phyloP scores from a whole-genome alignment of 148 eudicot species.

The Vaccinium macrocarpon region DNA sequence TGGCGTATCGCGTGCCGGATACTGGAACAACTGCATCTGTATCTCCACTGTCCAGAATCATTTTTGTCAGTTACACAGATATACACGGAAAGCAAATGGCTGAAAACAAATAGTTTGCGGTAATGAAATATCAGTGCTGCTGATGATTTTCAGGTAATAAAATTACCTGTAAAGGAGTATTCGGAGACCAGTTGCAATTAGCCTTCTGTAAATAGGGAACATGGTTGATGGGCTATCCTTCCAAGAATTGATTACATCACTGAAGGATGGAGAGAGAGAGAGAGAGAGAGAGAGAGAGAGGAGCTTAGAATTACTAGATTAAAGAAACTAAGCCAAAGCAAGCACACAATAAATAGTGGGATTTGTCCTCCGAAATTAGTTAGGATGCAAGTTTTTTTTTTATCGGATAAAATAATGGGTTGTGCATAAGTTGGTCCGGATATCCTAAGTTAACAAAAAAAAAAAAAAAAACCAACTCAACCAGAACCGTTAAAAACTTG shows the following conservation, averaged over 20 bases:
- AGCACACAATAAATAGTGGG: neutral
- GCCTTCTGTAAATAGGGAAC: slow-evolving; percentile 38
- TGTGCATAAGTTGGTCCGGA: neutral
- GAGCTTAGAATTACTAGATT: neutral
- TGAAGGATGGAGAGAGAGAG: slow-evolving; percentile 9
- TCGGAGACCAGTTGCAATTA: slow-evolving; percentile 28
- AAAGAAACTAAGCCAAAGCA: neutral
- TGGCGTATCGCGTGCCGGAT: slow-evolving; percentile 29
- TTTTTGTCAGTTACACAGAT: neutral
- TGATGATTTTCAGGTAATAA: neutral
- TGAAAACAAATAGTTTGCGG: neutral
- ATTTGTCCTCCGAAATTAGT: neutral
- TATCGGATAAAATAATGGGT: neutral
- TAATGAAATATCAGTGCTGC: neutral
- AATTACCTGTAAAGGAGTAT: slow-evolving; percentile 38
- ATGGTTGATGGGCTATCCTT: slow-evolving; percentile 42
- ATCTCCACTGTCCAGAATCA: slow-evolving; percentile 29
- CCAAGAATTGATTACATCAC: slow-evolving; percentile 27
- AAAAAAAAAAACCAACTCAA: neutral
- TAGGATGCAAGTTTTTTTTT: too few relatives aligned
- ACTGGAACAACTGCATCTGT: slow-evolving; percentile 35
- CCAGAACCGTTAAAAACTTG: neutral
- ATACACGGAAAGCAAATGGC: neutral
- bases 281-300: slow-evolving; percentile 9
- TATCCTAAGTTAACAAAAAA: neutral